Conservation (phyloP, 2,329 filamentous ascomycete species). For the Lasiodiplodia sp. region DNA sequence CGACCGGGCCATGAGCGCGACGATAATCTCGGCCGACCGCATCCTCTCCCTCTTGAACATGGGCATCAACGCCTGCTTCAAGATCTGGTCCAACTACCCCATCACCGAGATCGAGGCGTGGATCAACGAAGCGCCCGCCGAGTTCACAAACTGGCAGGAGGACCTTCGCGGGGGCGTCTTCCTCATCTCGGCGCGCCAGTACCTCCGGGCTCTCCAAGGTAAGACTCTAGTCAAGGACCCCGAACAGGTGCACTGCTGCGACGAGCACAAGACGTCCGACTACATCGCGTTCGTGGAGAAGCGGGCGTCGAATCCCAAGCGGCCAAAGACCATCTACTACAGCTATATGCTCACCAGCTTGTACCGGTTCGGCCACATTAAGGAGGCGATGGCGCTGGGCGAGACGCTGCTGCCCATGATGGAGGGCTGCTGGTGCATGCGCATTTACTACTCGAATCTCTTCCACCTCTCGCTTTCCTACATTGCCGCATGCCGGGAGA, state of each 20-base stretch:
- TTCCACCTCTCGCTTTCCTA: slow-evolving; percentile 55
- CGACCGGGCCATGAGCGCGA: slow-evolving; percentile 71
- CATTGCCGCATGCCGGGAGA: slow-evolving; percentile 48
- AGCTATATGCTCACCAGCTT: slow-evolving; percentile 56
- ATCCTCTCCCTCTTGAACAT: slow-evolving; percentile 76
- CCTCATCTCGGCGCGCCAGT: slow-evolving; percentile 71
- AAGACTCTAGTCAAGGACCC: slow-evolving; percentile 67
- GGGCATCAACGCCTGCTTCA: slow-evolving; percentile 70
- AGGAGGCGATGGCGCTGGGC: slow-evolving; percentile 53
- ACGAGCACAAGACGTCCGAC: slow-evolving; percentile 67
- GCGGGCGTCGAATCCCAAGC: slow-evolving; percentile 63
- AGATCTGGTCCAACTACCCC: slow-evolving; percentile 74
- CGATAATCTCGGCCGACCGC: slow-evolving; percentile 72
- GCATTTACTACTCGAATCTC: slow-evolving; percentile 50
- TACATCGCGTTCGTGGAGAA: slow-evolving; percentile 61
- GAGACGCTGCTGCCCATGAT: slow-evolving; percentile 50
- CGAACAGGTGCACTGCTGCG: slow-evolving; percentile 69
- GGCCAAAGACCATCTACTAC: slow-evolving; percentile 73
- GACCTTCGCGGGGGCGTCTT: slow-evolving; percentile 76
- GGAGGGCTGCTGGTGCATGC: slow-evolving; percentile 53
- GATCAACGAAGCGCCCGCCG: slow-evolving; percentile 75
- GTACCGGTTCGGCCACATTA: slow-evolving; percentile 52
- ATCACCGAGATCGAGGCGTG: slow-evolving; percentile 73
- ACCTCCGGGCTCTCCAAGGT: slow-evolving; percentile 74
- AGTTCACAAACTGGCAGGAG: slow-evolving; percentile 74